phyloP scores from a whole-genome alignment of 2,329 filamentous ascomycete genomes.

The Amauroascus verrucosus region DNA sequence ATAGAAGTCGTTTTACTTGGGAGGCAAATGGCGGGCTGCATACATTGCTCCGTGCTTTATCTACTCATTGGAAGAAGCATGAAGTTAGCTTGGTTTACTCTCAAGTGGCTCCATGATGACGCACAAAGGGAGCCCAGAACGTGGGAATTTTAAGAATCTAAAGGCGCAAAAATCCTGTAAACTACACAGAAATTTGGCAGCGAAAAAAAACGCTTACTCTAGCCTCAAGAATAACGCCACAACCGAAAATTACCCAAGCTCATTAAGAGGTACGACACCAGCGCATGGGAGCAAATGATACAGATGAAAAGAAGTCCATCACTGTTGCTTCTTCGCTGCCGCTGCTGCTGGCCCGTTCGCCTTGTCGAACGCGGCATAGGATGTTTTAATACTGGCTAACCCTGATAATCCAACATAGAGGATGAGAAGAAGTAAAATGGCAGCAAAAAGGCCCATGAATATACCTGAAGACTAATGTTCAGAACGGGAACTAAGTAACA shows the following conservation, averaged over 20 bases:
- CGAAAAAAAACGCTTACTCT: too few relatives aligned
- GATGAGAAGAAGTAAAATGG: slow-evolving; percentile 63
- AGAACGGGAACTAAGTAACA: background rate
- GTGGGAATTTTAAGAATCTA: too few relatives aligned
- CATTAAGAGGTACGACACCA: background rate
- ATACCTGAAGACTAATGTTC: slow-evolving; percentile 50
- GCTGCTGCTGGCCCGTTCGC: slow-evolving; percentile 80
- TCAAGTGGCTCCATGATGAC: too few relatives aligned
- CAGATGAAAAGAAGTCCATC: background rate
- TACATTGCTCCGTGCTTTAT: too few relatives aligned
- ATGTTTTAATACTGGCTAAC: slow-evolving; percentile 71
- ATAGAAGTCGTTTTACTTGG: too few relatives aligned
- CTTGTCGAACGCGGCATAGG: slow-evolving; percentile 92
- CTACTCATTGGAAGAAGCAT: too few relatives aligned
- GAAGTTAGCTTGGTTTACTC: too few relatives aligned
- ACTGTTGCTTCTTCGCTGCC: slow-evolving; percentile 64
- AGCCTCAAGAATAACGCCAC: background rate
- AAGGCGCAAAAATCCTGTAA: too few relatives aligned
- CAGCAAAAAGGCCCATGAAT: slow-evolving; percentile 72
- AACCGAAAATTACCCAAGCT: background rate
- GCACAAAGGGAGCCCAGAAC: too few relatives aligned
- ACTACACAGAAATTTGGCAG: too few relatives aligned
- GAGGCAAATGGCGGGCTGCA: too few relatives aligned
- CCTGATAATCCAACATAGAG: slow-evolving; percentile 68
- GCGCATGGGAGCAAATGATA: background rate